Evolutionary conservation across 2,329 filamentous ascomycete species (phyloP).

Genomic region (Verticillium dahliae): DNA sequence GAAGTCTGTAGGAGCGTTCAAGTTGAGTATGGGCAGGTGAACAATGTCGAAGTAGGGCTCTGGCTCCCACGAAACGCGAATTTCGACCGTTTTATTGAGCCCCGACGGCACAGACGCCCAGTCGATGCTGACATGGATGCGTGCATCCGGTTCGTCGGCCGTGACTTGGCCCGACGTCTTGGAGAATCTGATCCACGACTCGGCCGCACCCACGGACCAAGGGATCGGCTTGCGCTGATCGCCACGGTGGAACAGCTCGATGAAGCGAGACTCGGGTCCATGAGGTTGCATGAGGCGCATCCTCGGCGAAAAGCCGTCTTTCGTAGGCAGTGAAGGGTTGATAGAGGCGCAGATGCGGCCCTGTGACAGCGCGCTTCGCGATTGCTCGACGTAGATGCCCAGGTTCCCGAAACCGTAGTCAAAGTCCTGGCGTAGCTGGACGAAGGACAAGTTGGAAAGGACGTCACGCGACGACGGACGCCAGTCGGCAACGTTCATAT

Average conservation of each 20-base stretch:
- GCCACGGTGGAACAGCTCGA: slow-evolving; percentile 42
- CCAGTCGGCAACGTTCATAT: slow-evolving; percentile 8
- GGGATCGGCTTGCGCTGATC: slow-evolving; percentile 18
- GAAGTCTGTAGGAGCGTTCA: slow-evolving; percentile 6
- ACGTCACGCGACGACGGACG: slow-evolving; percentile 36
- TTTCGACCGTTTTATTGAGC: slow-evolving; percentile 11
- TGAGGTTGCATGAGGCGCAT: slow-evolving; percentile 37
- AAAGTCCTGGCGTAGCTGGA: slow-evolving; percentile 29
- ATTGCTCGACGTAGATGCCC: slow-evolving; percentile 44
- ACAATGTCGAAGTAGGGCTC: slow-evolving; percentile 9
- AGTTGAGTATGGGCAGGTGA: slow-evolving; percentile 8
- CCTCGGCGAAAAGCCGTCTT: slow-evolving; percentile 27
- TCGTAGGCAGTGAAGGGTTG: slow-evolving; percentile 22
- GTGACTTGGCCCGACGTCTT: slow-evolving; percentile 3
- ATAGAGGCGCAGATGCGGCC: slow-evolving; percentile 47
- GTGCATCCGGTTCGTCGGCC: slow-evolving; percentile 18
- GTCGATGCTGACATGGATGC: slow-evolving; percentile 37
- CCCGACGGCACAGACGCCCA: slow-evolving; percentile 30
- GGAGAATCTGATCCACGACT: slow-evolving; percentile 6
- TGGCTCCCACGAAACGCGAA: slow-evolving; percentile 1
- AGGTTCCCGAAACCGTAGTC: slow-evolving; percentile 32
- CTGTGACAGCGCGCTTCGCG: slow-evolving; percentile 45
- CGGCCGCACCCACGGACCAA: slow-evolving; percentile 8
- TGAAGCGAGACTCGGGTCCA: slow-evolving; percentile 32
- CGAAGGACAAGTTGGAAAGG: slow-evolving; percentile 39